phyloP scores from a whole-genome alignment of 2,329 filamentous ascomycete genomes.

The Trichoderma lentiforme region DNA sequence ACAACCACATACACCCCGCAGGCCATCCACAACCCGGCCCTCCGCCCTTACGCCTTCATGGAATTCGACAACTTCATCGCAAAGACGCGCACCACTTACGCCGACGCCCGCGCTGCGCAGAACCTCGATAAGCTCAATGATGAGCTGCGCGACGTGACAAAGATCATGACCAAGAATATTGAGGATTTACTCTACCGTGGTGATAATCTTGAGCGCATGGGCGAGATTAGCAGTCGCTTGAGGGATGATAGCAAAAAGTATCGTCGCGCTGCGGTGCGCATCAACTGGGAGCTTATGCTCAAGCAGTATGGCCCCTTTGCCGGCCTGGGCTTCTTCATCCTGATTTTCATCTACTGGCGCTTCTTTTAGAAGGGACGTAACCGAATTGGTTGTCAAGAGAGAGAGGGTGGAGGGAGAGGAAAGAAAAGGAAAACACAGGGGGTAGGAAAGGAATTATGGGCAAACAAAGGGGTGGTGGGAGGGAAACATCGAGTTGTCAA shows the following conservation, averaged over 20 bases:
- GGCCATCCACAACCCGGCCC: slow-evolving; percentile 69
- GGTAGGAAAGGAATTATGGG: neutral
- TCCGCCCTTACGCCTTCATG: slow-evolving; percentile 93
- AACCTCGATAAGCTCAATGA: slow-evolving; percentile 96
- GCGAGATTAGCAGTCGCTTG: slow-evolving; percentile 82
- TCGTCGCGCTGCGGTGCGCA: slow-evolving; percentile 82
- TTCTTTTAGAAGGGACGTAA: slow-evolving; percentile 64
- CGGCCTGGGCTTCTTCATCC: slow-evolving; percentile 73
- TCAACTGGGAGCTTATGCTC: slow-evolving; percentile 95
- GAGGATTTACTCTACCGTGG: slow-evolving; percentile 95
- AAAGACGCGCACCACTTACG: slow-evolving; percentile 89
- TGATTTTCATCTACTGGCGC: slow-evolving; percentile 87
- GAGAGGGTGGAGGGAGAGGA: neutral
- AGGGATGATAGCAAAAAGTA: slow-evolving; percentile 95
- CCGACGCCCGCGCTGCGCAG: slow-evolving; percentile 83
- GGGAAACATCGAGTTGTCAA: slow-evolving; percentile 2
- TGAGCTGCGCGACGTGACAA: slow-evolving; percentile 94
- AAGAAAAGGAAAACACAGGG: slow-evolving; percentile 36
- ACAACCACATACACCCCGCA: slow-evolving; percentile 72
- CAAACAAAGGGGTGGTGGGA: neutral
- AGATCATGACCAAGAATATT: slow-evolving; percentile 99
- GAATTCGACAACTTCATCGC: slow-evolving; percentile 97
- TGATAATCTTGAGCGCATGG: slow-evolving; percentile 94
- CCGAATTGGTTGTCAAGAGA: neutral
- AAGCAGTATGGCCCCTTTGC: slow-evolving; percentile 97